Base-by-base conservation (phyloP, 2,329 filamentous ascomycete species). In the Colletotrichum chlorophyti region DNA sequence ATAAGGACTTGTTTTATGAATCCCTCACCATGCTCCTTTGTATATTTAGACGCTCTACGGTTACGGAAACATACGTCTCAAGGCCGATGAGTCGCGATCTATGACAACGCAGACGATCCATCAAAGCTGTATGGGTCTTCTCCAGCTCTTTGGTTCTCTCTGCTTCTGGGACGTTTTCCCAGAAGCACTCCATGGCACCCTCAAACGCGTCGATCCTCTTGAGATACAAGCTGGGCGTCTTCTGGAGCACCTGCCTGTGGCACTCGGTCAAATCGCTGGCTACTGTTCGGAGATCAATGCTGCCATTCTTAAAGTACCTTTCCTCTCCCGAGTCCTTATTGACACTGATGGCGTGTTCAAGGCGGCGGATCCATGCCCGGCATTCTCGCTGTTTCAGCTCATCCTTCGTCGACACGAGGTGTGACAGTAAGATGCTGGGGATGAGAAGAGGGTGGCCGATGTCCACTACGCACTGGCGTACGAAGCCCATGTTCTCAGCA, bases 341-440 rank as follows among this genome's bases (percentile, higher is more conserved):
- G 21, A 24, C 17, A 41, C 79, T 83, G 58, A 87, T 81, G 37
- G 83, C 83, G 63, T 86, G 79, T 70, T 87, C 85, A 19, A 88
- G 77, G n/a, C 75, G 74, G 35, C 84, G 80, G 58, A 87, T 75
- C 83, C 83, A 85, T 65, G 86, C 83, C n/a, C 84, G 78, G 11
- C 83, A 81, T 12, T 82, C 78, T 53, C 84, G 83, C 73, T 87
- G 84, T 68, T 83, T 84, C 67, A 81, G 76, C 67, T 87, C 84
- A 64, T 80, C 82, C 64, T 75, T 77, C 19, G 73, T 74, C 24
- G 79, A 80, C 41, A 86, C 72, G 63, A 87, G 84, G 69, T 84
- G 79, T 50, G 79, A 78, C 59, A 87, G 76, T 48, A 88, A 76
- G 62, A 87, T 83, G 57, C 81, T 68, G 29, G 84, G 82, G 9